Percentiles rank a stretch among this genome's conserved stretches.
Conservation (phyloP, 2,329 filamentous ascomycete species). For the Beauveria medogensis region DNA sequence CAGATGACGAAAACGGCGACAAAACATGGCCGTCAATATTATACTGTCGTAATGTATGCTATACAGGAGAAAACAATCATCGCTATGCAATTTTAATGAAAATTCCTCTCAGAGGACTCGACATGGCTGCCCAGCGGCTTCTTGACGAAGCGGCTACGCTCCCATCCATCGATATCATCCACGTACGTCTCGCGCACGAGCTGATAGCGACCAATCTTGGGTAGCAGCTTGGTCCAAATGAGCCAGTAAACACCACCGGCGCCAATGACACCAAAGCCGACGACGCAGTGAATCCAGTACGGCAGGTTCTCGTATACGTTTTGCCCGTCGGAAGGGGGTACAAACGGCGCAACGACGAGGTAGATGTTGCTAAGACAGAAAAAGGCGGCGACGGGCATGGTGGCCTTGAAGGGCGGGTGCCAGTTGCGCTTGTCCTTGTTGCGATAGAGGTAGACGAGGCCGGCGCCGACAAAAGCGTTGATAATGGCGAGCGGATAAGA, state of each 20-base stretch:
- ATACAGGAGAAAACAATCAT: background rate
- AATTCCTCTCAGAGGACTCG: background rate
- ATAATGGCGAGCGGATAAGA: slow-evolving; percentile 55
- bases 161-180: slow-evolving; percentile 55
- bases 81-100: background rate
- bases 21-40: background rate
- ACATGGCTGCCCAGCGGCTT: slow-evolving; percentile 23
- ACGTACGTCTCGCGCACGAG: slow-evolving; percentile 46
- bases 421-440: slow-evolving; percentile 40
- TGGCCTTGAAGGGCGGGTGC: slow-evolving; percentile 47
- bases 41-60: background rate
- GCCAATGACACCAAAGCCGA: slow-evolving; percentile 45
- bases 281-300: slow-evolving; percentile 51
- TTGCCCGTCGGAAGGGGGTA: slow-evolving; percentile 42
- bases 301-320: slow-evolving; percentile 46
- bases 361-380: slow-evolving; percentile 55
- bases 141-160: slow-evolving; percentile 44
- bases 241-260: slow-evolving; percentile 49
- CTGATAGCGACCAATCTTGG: slow-evolving; percentile 44
- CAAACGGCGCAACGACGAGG: slow-evolving; percentile 51
- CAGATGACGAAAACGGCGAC: background rate
- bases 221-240: slow-evolving; percentile 44
- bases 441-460: slow-evolving; percentile 45
- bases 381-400: slow-evolving; percentile 46
- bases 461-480: slow-evolving; percentile 46